Evolutionary conservation across 1,284 basidiomycete genomes (phyloP), one percentile per base, ranked within the genome.

Genomic region (Mycosarcoma mackinlayi): DNA sequence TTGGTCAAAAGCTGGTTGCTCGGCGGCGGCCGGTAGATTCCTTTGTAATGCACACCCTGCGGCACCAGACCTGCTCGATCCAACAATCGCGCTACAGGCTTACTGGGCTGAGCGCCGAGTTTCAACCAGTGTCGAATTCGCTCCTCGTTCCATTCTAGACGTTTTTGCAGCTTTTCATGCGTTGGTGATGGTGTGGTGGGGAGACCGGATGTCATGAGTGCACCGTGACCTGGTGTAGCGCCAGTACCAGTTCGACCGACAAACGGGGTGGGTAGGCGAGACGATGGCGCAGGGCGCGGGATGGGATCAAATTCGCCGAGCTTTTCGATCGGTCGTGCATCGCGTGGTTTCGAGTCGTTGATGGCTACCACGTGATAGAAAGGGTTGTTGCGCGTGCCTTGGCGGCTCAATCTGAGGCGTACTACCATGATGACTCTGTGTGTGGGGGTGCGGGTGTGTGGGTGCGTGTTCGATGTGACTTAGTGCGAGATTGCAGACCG

Each of bases 341-440:
- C 88, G 33, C 94, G 89, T 45, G 89, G 86, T 68, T 89, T 88
- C 53, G 87, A 86, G 51, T 89, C 86, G 81, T 92, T 88, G 62
- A 92, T 90, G 50, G 93, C 94, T 57, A 96, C 92, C 60, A 97
- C 84, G 82, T 94, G 93, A 83, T 92, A 92, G 57, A 93, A 88
- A 34, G 91, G 91, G 81, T 88, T 88, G 83, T 93, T 89, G 53
- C 88, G 87, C 55, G 85, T 86, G 77, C 94, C 94, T 75, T 95
- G 92, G 74, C 94, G 86, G 58, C 93, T 89, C 77, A 96, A 87
- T 34, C 94, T 90, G 38, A 97, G 86, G 76, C 92, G 89, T 72
- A 96, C 88, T 56, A 90, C 87, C 93, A 95, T 94, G 58, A 70
- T 83, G 49, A 3, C 9, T n/a, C 6, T n/a, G n/a, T 38, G 6